Evolutionary conservation across 345 rosid genomes (phyloP).

Genomic region (Chamaenerion angustifolium): DNA sequence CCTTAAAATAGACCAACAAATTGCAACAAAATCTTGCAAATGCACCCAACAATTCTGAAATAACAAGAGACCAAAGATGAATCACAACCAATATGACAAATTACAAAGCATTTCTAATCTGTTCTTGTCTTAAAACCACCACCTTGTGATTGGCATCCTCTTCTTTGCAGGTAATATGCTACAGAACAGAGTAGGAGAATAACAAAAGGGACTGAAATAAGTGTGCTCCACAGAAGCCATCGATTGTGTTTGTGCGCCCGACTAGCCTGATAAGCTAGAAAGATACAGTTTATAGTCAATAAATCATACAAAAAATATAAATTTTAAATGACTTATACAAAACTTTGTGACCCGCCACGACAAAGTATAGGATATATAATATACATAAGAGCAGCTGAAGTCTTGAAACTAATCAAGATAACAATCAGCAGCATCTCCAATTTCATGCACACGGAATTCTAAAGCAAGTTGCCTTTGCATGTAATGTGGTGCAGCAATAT

Average conservation of each 20-base stretch:
- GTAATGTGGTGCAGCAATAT: too few species aligned
- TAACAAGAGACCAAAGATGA: background rate
- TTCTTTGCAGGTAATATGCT: conserved; percentile 6
- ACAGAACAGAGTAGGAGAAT: conserved; percentile 7
- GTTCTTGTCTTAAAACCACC: background rate
- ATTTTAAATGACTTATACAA: too few species aligned
- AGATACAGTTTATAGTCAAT: too few species aligned
- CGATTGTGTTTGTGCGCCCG: conserved; percentile 7
- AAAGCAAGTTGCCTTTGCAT: too few species aligned
- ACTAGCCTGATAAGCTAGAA: conserved; percentile 14
- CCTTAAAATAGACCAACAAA: background rate
- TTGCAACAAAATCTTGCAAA: background rate
- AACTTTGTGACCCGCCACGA: too few species aligned
- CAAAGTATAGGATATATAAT: too few species aligned
- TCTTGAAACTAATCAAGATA: too few species aligned
- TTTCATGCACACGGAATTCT: too few species aligned
- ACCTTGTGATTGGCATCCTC: conserved; percentile 14
- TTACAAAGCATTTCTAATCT: too few species aligned
- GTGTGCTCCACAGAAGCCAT: conserved; percentile 8
- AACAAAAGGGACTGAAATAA: conserved; percentile 12
- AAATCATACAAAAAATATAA: too few species aligned
- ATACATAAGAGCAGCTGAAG: too few species aligned
- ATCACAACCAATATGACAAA: background rate
- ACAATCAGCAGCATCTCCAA: too few species aligned
- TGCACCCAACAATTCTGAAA: background rate